phyloP scores from a whole-genome alignment of 257 asterid genomes.

The Linaria vulgaris region DNA sequence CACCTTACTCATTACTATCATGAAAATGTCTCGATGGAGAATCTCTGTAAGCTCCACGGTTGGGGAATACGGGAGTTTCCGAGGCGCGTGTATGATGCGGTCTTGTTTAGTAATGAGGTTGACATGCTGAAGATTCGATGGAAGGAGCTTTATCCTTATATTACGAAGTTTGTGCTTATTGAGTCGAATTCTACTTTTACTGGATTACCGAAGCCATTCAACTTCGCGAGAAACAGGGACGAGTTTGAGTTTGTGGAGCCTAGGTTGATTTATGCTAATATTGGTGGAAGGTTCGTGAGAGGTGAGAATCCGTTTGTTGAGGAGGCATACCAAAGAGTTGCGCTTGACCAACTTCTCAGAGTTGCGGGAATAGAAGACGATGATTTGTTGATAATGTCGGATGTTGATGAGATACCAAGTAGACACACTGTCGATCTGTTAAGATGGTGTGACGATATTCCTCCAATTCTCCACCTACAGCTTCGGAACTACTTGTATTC shows the following conservation, averaged over 20 bases:
- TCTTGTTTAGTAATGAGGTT: constrained; percentile 38
- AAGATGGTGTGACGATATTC: constrained; percentile 43
- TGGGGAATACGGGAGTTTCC: constrained; percentile 42
- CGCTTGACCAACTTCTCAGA: constrained; percentile 38
- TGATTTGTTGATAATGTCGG: constrained; percentile 42
- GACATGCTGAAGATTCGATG: constrained; percentile 44
- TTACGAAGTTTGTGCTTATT: constrained; percentile 32
- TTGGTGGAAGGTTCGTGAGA: constrained; percentile 40
- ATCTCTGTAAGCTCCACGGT: constrained; percentile 41
- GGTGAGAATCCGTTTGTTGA: constrained; percentile 45
- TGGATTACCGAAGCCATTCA: constrained; percentile 38
- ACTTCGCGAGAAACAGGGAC: constrained; percentile 30
- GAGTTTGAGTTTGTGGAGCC: constrained; percentile 40
- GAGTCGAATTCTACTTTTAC: constrained; percentile 51
- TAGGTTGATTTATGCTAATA: constrained; percentile 32
- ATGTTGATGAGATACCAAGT: constrained; percentile 45
- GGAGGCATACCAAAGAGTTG: constrained; percentile 40
- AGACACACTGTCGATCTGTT: constrained; percentile 42
- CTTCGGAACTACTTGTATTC: constrained; percentile 41
- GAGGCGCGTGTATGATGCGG: constrained; percentile 39
- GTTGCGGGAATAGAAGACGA: constrained; percentile 46
- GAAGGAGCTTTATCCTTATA: constrained; percentile 39
- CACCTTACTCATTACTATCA: constrained; percentile 40
- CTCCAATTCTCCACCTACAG: constrained; percentile 41
- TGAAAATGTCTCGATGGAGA: constrained; percentile 28